Evolutionary conservation across 2,329 filamentous ascomycete species (phyloP), one percentile per base, ranked within the genome.

Genomic region (Berkeleyomyces rouxiae): DNA sequence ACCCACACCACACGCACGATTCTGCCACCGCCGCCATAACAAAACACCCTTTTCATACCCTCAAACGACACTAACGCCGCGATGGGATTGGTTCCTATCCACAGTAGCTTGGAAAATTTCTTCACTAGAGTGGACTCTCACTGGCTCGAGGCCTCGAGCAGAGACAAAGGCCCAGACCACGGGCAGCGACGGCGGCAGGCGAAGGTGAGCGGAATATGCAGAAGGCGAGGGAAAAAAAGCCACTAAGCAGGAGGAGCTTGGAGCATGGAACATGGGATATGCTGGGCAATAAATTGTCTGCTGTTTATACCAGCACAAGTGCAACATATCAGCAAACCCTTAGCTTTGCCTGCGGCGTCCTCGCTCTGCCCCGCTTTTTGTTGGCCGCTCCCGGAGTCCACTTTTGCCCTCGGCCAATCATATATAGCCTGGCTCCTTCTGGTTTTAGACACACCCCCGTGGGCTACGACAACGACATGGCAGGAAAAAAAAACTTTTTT

Each of bases 301-400:
- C n/a, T 55, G 49, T n/a, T 36, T 53, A 23, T 23, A 23, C 23
- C 23, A 23, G 23, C 23, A 23, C 23, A 23, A 23, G 23, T 23
- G 23, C 23, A 23, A 23, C 23, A 23, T 23, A 23, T 23, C 23
- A 23, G 23, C 23, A 23, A 23, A 23, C 23, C 23, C 23, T 23
- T 23, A 23, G 23, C 23, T 37, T 53, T 16, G 36, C 13, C 49
- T 5, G 33, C 33, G 31, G 51, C 51, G 43, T 55, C 10, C 51
- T 55, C 37, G 51, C 51, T 10, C 31, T 3, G 51, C 7, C 51
- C 51, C 51, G 36, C 51, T 37, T 16, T 55, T 55, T 42, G 36
- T 55, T 60, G 63, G 55, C 63, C 60, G 59, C 55, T 59, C 46
- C 44, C 63, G 60, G 63, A 59, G 60, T 55, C 63, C 55, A 58